These are phyloP conservation scores for Hyphodiscus sp. DNA, from an alignment of 2,329 filamentous ascomycete genomes.

Conservation along the genomic window DNA sequence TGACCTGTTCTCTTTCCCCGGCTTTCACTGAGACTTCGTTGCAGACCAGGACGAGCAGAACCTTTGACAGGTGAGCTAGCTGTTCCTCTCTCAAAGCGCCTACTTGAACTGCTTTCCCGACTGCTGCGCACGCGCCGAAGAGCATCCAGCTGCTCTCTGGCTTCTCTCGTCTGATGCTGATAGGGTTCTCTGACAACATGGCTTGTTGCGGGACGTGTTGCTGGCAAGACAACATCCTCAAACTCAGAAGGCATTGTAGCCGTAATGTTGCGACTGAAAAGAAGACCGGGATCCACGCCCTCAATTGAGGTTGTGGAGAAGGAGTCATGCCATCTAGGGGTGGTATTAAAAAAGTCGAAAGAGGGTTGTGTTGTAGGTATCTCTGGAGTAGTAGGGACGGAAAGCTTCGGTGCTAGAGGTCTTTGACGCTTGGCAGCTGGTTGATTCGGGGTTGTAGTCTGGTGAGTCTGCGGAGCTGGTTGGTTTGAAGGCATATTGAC, in stretches of 20 bases:
- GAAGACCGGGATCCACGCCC: slow-evolving; percentile 53
- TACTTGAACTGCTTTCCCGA: slow-evolving; percentile 17
- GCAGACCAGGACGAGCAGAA: slow-evolving; percentile 21
- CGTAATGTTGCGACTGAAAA: slow-evolving; percentile 41
- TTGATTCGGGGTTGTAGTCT: slow-evolving; percentile 11
- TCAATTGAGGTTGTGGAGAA: slow-evolving; percentile 42
- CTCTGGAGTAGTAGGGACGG: slow-evolving; percentile 15
- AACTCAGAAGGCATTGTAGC: slow-evolving; percentile 17
- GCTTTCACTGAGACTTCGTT: slow-evolving; percentile 26
- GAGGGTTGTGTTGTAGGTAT: slow-evolving; percentile 38
- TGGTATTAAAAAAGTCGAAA: slow-evolving; percentile 35
- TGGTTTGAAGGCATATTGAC: slow-evolving; percentile 12
- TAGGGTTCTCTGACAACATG: slow-evolving; percentile 26
- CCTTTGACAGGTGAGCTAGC: slow-evolving; percentile 28
- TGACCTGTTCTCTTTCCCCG: slow-evolving; percentile 21
- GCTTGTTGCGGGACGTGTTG: slow-evolving; percentile 23
- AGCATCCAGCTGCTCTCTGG: slow-evolving; percentile 27
- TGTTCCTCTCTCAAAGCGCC: slow-evolving; percentile 21
- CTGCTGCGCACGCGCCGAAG: slow-evolving; percentile 22
- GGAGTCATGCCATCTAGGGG: slow-evolving; percentile 39
- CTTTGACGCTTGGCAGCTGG: slow-evolving; percentile 36
- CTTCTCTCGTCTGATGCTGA: slow-evolving; percentile 28
- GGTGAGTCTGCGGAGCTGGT: background rate
- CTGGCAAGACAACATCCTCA: slow-evolving; percentile 22
- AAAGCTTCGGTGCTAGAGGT: slow-evolving; percentile 38